Percentiles rank a stretch among this genome's conserved stretches.
These are phyloP conservation scores for Orbilia oligospora DNA, from an alignment of 2,329 filamentous ascomycete species.

Conservation along the genomic window DNA sequence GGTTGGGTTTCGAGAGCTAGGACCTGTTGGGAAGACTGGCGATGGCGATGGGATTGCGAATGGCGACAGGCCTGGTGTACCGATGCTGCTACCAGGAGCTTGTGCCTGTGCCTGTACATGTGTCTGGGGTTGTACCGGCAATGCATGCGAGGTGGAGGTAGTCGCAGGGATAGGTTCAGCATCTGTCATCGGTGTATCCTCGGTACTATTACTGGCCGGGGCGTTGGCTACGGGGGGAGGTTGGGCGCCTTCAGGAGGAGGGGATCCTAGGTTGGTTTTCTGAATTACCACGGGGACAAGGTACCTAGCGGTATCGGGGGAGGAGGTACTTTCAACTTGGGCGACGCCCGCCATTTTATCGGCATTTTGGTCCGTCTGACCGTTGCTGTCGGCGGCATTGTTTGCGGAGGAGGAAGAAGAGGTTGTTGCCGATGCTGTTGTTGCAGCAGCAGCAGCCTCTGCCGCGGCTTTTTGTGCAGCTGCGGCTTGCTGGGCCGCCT, in stretches of 20 bases:
- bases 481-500: conserved; percentile 9
- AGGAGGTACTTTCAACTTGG: conserved; percentile 59
- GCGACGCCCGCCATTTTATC: conserved; percentile 56
- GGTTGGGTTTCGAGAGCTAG: conserved; percentile 36
- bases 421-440: neutral
- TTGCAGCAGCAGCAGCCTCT: conserved; percentile 4
- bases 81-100: conserved; percentile 23
- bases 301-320: conserved; percentile 58
- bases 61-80: conserved; percentile 40
- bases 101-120: too few relatives aligned
- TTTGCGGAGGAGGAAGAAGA: conserved; percentile 7
- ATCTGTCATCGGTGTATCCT: conserved; percentile 51
- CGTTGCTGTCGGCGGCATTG: conserved; percentile 24
- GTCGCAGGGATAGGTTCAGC: conserved; percentile 38
- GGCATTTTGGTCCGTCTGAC: conserved; percentile 38
- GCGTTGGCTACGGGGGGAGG: neutral
- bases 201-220: conserved; percentile 1
- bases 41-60: conserved; percentile 57
- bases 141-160: conserved; percentile 5
- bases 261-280: conserved; percentile 60
- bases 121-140: neutral
- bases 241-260: conserved; percentile 31
- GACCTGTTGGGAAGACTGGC: conserved; percentile 37
- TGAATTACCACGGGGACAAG: conserved; percentile 61
- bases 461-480: neutral